These are phyloP conservation scores for Clathrus columnatus DNA, from an alignment of 768 basidiomycete species.

Conservation along the genomic window DNA sequence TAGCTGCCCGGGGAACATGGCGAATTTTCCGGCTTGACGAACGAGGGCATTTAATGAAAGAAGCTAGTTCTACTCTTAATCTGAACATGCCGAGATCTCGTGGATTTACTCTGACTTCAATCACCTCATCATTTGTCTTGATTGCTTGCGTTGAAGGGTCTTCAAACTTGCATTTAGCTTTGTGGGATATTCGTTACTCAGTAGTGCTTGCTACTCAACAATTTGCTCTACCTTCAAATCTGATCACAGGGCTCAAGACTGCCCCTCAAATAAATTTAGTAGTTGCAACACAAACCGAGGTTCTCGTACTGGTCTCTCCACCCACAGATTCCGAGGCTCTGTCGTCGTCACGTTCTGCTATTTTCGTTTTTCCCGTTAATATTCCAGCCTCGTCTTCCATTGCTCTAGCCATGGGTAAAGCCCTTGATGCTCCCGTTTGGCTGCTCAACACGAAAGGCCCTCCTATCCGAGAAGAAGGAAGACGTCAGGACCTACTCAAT, in stretches of 20 bases:
- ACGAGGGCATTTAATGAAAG: too few species aligned
- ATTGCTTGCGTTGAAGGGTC: slow-evolving; percentile 36
- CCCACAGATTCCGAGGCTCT: background rate
- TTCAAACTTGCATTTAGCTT: slow-evolving; percentile 41
- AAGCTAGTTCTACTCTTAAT: too few species aligned
- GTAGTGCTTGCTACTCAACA: slow-evolving; percentile 49
- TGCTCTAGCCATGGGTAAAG: slow-evolving; percentile 52
- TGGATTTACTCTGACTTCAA: slow-evolving; percentile 7
- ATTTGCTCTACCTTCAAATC: slow-evolving; percentile 40
- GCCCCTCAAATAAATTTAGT: slow-evolving; percentile 21
- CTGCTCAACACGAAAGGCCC: slow-evolving; percentile 18
- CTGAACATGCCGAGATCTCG: too few species aligned
- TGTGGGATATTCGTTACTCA: slow-evolving; percentile 66
- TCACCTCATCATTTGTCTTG: slow-evolving; percentile 8
- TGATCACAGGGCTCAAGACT: slow-evolving; percentile 24
- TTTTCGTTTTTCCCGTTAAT: slow-evolving; percentile 51
- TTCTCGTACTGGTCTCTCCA: slow-evolving; percentile 43
- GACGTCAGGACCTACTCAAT: slow-evolving; percentile 26
- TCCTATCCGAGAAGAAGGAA: slow-evolving; percentile 11
- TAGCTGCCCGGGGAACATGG: slow-evolving; percentile 4
- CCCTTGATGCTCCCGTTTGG: slow-evolving; percentile 38
- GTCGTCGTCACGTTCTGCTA: slow-evolving; percentile 33
- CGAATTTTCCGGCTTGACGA: background rate
- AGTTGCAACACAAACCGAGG: slow-evolving; percentile 35
- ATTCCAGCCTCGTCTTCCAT: slow-evolving; percentile 51